Conservation (phyloP, 2,329 filamentous ascomycete genomes). For the Microsporum audouinii region DNA sequence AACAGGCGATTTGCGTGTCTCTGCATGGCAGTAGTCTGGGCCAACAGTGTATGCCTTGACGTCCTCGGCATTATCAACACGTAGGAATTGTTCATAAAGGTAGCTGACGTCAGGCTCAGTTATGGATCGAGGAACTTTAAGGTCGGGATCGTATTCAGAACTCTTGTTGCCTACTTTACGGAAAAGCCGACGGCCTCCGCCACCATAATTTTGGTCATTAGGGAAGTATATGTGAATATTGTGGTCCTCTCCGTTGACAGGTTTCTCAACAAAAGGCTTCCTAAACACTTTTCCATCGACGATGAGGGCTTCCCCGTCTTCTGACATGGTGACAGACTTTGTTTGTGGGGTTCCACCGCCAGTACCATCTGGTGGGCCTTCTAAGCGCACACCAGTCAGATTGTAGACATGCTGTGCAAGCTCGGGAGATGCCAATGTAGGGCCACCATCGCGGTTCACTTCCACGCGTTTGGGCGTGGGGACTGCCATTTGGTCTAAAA, state of each 20-base stretch:
- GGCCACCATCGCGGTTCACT: constrained; percentile 86
- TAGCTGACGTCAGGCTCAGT: constrained; percentile 74
- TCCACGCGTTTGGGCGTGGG: constrained; percentile 81
- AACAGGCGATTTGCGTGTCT: constrained; percentile 92
- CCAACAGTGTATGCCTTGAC: constrained; percentile 98
- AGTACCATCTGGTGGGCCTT: constrained; percentile 57
- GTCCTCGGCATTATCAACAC: constrained; percentile 93
- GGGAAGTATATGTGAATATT: constrained; percentile 98
- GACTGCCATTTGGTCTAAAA: constrained; percentile 80
- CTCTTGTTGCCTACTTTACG: constrained; percentile 98
- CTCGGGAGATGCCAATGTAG: constrained; percentile 63
- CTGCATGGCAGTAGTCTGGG: constrained; percentile 83
- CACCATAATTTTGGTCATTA: constrained; percentile 58
- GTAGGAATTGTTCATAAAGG: constrained; percentile 94
- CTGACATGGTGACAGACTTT: constrained; percentile 68
- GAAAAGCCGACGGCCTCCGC: constrained; percentile 84
- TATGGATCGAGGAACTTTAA: constrained; percentile 67
- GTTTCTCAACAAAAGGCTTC: constrained; percentile 97
- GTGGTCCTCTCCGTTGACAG: constrained; percentile 95
- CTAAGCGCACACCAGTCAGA: constrained; percentile 63
- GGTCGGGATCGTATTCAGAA: constrained; percentile 75
- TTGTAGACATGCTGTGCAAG: constrained; percentile 70
- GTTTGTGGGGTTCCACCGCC: constrained; percentile 47
- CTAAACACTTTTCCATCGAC: constrained; percentile 72
- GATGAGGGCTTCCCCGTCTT: constrained; percentile 74